Evolutionary conservation across 140 eudicot species (phyloP), one percentile per base, ranked within the genome.

Genomic region (Ambrosia hybrid): DNA sequence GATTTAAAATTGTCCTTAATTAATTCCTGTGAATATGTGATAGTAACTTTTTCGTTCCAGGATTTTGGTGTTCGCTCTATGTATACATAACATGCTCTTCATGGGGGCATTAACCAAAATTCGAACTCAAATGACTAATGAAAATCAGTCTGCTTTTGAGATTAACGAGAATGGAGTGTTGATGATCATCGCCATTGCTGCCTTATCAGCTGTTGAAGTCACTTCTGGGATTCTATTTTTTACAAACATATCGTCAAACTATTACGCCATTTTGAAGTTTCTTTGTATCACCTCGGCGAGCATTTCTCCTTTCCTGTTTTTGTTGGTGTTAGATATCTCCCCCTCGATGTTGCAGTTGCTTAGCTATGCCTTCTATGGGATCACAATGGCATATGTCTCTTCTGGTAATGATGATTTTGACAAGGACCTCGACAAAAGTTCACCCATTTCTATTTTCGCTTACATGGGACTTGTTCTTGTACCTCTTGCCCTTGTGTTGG

Each of bases 401-500:
- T n/a, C n/a, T n/a, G 30, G 30, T 21, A 21, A 21, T 21, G 30
- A 21, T 21, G 30, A 21, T 21, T 0, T 48, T 48, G 52, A 48
- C 52, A 48, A 7, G 52, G 9, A 5, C 52, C 52, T 6, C 9
- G 5, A 48, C 52, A 48, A 48, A 11, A 48, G 12, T 6, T 48
- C 12, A 48, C 9, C 7, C 12, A 9, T 9, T 7, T 48, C 52
- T 16, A 45, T 12, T 39, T 39, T 21, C 30, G 30, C 30, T 21
- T 21, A 21, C 30, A 0, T 21, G 70, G 53, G 53, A 43, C 55
- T 65, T 43, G n/a, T 65, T 43, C 6, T n/a, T 65, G 7, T 34
- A 61, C 67, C 67, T 34, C 34, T 61, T 8, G 11, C 48, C 6
- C 67, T 61, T 61, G 15, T 61, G 67, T 61, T 61, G 67, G 67